These are phyloP conservation scores for Geotrichum phurueaensis DNA, from an alignment of 1,139 yeast species.

Conservation along the genomic window DNA sequence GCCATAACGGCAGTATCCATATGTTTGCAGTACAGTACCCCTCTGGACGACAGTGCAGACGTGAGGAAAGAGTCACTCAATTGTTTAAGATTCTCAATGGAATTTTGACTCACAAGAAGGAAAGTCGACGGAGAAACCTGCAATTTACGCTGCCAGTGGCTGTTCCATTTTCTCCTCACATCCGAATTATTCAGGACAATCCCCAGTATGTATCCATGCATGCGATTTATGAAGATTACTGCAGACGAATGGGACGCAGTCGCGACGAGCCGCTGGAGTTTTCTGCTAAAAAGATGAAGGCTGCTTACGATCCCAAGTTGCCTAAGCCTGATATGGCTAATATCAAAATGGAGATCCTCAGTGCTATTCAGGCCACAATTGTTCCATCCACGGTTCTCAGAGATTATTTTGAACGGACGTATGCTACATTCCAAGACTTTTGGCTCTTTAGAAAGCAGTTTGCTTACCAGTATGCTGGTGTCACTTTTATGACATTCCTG, in stretches of 20 bases:
- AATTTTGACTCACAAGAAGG: constrained; percentile 72
- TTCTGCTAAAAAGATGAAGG: constrained; percentile 78
- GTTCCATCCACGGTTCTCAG: constrained; percentile 83
- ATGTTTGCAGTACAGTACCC: constrained; percentile 96
- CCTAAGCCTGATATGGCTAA: constrained; percentile 91
- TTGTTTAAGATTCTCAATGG: constrained; percentile 83
- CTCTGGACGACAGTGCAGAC: constrained; percentile 93
- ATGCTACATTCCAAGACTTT: constrained; percentile 81
- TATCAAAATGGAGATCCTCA: constrained; percentile 81
- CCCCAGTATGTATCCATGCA: constrained; percentile 74
- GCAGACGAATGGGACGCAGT: constrained; percentile 65
- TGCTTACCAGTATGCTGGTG: constrained; percentile 92
- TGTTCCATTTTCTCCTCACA: constrained; percentile 90
- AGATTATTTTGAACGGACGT: constrained; percentile 58
- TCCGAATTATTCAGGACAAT: constrained; percentile 84
- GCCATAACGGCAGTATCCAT: constrained; percentile 88
- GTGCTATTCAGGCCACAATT: constrained; percentile 79
- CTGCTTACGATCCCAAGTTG: constrained; percentile 85
- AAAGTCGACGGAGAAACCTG: constrained; percentile 78
- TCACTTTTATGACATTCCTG: constrained; percentile 88
- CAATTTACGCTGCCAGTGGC: constrained; percentile 87
- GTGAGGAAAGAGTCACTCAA: constrained; percentile 93
- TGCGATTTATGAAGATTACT: constrained; percentile 81
- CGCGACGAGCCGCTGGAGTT: constrained; percentile 89
- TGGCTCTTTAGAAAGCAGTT: constrained; percentile 97